Conservation (phyloP, 2,329 filamentous ascomycete genomes). For the Chrysosporium keratinophilum region DNA sequence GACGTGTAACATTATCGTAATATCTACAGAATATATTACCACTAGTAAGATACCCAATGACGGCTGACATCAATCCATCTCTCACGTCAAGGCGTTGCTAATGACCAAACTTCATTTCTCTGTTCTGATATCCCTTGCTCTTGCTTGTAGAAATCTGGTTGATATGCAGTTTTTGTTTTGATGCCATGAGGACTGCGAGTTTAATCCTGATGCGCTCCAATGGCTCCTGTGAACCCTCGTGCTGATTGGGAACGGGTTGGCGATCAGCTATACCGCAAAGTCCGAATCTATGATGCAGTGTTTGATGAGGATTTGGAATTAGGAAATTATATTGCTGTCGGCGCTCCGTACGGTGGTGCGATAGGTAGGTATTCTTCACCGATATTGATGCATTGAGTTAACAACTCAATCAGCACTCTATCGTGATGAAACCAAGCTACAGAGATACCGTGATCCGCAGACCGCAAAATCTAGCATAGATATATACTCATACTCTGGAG, state of each 20-base stretch:
- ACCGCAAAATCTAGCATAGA: slow-evolving; percentile 76
- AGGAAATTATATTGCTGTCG: slow-evolving; percentile 84
- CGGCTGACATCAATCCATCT: neutral
- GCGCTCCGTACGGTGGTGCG: slow-evolving; percentile 86
- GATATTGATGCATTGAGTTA: neutral
- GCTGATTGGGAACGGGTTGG: slow-evolving; percentile 92
- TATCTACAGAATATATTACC: neutral
- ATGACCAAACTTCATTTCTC: neutral
- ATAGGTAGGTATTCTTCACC: slow-evolving; percentile 54
- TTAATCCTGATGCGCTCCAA: slow-evolving; percentile 16
- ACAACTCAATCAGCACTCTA: slow-evolving; percentile 55
- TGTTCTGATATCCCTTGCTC: neutral
- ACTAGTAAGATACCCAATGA: neutral
- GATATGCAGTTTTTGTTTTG: neutral
- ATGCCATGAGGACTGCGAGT: slow-evolving; percentile 7
- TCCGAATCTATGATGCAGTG: slow-evolving; percentile 81
- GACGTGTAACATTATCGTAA: neutral
- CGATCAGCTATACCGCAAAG: slow-evolving; percentile 90
- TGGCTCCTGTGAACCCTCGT: slow-evolving; percentile 53
- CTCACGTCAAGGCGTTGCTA: too few relatives aligned
- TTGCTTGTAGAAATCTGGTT: neutral
- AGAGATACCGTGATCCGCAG: slow-evolving; percentile 62
- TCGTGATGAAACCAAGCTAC: slow-evolving; percentile 76
- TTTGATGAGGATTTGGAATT: slow-evolving; percentile 91
- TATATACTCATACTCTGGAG: slow-evolving; percentile 86